Evolutionary conservation across 495 filamentous ascomycete species (phyloP).

Genomic region (Tuber brumale): DNA sequence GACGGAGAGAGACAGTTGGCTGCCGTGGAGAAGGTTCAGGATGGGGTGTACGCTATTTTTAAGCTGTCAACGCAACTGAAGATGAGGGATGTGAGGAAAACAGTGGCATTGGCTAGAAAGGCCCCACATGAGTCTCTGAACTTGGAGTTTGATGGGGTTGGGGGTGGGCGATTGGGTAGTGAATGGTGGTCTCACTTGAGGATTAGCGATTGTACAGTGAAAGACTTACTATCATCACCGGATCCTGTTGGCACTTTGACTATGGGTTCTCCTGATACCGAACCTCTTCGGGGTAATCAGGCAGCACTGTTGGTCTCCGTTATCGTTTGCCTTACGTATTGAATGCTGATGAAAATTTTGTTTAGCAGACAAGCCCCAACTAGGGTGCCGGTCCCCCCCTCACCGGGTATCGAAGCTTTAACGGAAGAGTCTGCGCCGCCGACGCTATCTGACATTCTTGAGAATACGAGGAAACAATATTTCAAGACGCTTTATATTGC

Average conservation of each 20-base stretch:
- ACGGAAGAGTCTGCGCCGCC: slow-evolving; percentile 43
- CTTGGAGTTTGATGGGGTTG: not conserved
- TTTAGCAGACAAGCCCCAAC: not conserved
- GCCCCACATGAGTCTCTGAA: slow-evolving; percentile 9
- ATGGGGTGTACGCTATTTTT: slow-evolving; percentile 36
- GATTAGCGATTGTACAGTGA: slow-evolving; percentile 11
- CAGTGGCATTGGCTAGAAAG: slow-evolving; percentile 25
- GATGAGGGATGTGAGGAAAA: slow-evolving; percentile 41
- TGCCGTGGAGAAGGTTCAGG: slow-evolving; percentile 37
- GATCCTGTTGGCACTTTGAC: slow-evolving; percentile 21
- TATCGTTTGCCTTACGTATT: not conserved
- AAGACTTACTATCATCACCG: not conserved
- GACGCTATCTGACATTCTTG: slow-evolving; percentile 58
- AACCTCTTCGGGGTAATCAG: not conserved
- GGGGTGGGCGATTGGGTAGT: slow-evolving; percentile 17
- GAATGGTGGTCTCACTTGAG: slow-evolving; percentile 36
- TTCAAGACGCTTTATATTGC: slow-evolving; percentile 84
- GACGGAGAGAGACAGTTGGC: slow-evolving; percentile 40
- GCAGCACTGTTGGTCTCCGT: not conserved
- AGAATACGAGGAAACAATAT: slow-evolving; percentile 69
- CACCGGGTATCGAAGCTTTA: not conserved
- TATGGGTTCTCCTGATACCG: slow-evolving; percentile 27
- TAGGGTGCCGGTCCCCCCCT: slow-evolving; percentile 11
- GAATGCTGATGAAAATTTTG: not conserved
- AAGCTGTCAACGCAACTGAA: slow-evolving; percentile 37